These are phyloP conservation scores for Xylaria curta DNA, from an alignment of 495 filamentous ascomycete species.

Conservation along the genomic window DNA sequence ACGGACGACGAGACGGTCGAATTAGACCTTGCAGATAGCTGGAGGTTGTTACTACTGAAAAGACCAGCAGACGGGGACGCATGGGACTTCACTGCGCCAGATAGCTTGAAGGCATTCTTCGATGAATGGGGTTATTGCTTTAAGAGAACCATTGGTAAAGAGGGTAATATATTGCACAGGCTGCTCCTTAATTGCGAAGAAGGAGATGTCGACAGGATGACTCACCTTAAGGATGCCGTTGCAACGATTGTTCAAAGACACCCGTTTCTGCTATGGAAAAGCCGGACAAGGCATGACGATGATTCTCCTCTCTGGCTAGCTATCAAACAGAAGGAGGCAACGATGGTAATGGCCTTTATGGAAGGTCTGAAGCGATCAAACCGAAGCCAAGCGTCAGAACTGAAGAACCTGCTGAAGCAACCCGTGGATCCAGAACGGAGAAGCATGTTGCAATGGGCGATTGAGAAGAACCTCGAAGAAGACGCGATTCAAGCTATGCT, in stretches of 20 bases:
- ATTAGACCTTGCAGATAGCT: neutral
- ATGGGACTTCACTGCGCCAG: neutral
- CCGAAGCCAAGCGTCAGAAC: neutral
- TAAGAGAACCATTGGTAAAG: neutral
- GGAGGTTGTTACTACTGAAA: neutral
- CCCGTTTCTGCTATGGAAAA: neutral
- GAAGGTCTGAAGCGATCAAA: neutral
- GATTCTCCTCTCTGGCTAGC: neutral
- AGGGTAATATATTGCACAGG: neutral
- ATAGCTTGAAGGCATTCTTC: neutral
- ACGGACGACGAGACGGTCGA: neutral
- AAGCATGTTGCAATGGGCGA: neutral
- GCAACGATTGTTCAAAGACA: neutral
- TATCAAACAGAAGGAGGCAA: neutral
- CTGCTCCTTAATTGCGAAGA: neutral
- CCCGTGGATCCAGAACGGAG: neutral
- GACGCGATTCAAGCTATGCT: slow-evolving; percentile 6
- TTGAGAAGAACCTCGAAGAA: neutral
- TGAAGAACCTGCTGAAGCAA: neutral
- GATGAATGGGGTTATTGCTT: neutral
- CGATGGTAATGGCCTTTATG: slow-evolving; percentile 9
- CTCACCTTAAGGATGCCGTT: neutral
- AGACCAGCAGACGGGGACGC: neutral
- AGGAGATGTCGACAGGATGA: neutral
- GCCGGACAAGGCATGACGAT: neutral